Evolutionary conservation across 225 moss, liverwort and hornwort genomes (phyloP), one percentile per base, ranked within the genome.

Genomic region (Anthoceros angustus): DNA sequence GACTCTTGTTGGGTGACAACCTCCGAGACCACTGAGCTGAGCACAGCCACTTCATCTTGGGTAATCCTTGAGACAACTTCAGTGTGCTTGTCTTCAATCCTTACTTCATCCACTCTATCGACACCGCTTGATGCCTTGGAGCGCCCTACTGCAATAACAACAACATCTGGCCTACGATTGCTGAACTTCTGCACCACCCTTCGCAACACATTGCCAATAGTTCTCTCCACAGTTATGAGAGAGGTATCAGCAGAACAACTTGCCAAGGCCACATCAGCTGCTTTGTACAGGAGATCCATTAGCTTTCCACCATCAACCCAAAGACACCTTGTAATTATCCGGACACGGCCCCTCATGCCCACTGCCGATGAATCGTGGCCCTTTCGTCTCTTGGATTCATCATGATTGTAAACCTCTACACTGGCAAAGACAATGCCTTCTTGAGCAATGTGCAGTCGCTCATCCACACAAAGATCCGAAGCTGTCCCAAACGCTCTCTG

Each of bases 401-500:
- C 38, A 69, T 71, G 0, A 69, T 11, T 43, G 69, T 66, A 20
- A 73, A 98, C 80, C 77, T 98, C 91, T 68, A 98, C 84, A 77
- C 98, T 98, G 74, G 80, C 89, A 75, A 98, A 78, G 39, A 98
- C 86, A 72, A 98, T 79, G 60, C 98, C 98, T 75, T 98, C 98
- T 70, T 92, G 68, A 25, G 98, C 98, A 70, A 98, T 84, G 45
- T 86, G 85, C 92, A 92, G 89, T 73, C 98, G 92, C 73, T 98
- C 98, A 63, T 89, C 86, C 43, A 92, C 70, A 77, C 92, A 87
- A 20, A 98, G 75, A 62, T 92, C 98, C 46, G 87, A 79, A 55
- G 98, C 92, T 70, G 98, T 98, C 70, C 98, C 98, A 75, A 92
- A 98, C 18, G 98, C 98, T 76, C 80, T 92, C 73, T 92, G 89